Percentiles rank a stretch among this genome's conserved stretches.
These are phyloP conservation scores for Aspergillus hiratsukae DNA, from an alignment of 2,329 filamentous ascomycete species.

Conservation along the genomic window DNA sequence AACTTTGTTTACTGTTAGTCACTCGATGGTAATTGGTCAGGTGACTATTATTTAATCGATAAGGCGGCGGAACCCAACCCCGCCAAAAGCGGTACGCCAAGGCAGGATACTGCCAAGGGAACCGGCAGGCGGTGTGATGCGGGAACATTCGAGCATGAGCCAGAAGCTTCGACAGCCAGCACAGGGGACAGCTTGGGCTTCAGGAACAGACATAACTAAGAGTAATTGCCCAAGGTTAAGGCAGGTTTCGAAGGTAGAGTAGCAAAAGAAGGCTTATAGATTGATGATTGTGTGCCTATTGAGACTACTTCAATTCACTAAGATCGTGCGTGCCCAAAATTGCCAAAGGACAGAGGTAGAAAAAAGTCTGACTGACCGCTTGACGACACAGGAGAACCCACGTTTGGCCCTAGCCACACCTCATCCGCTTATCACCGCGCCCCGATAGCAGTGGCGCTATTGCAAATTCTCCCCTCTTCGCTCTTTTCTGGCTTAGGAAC, in stretches of 20 bases:
- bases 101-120: slow-evolving; percentile 17
- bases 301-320: background rate
- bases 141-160: slow-evolving; percentile 27
- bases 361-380: slow-evolving; percentile 21
- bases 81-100: slow-evolving; percentile 13
- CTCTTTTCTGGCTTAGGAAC: slow-evolving; percentile 12
- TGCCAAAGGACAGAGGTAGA: slow-evolving; percentile 4
- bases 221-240: background rate
- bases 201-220: background rate
- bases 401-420: slow-evolving; percentile 21
- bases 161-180: slow-evolving; percentile 38
- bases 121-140: slow-evolving; percentile 21
- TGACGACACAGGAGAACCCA: slow-evolving; percentile 18
- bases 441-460: slow-evolving; percentile 34
- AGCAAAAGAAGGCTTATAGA: background rate
- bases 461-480: slow-evolving; percentile 38
- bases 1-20: background rate
- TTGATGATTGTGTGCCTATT: background rate
- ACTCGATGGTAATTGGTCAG: background rate
- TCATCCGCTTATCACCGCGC: slow-evolving; percentile 21
- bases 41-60: slow-evolving; percentile 12
- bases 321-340: background rate
- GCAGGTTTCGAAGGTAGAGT: background rate
- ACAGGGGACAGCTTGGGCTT: background rate
- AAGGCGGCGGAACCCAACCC: slow-evolving; percentile 15